Evolutionary conservation across 257 asterid species (phyloP), one percentile per base, ranked within the genome.

Genomic region (Nicotiana otophora): DNA sequence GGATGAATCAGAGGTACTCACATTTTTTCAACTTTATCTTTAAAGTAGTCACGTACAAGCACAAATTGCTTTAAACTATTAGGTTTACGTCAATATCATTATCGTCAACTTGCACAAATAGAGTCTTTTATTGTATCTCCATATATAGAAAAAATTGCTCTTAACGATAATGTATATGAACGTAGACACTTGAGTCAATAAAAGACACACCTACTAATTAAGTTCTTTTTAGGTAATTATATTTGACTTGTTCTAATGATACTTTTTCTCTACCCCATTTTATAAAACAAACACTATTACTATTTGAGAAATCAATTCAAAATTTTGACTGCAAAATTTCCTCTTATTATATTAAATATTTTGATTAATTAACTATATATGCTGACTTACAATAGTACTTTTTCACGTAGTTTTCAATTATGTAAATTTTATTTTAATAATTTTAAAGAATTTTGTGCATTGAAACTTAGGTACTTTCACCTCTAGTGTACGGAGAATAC

Each of bases 1-100:
- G 5, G 87, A 95, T 77, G 67, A 55, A 87, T 88, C 92, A 1
- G 39, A 86, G 98, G 98, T 95, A 87, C 8, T n/a, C 28, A 48
- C 26, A 51, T 48, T 72, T 70, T 23, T 72, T 15, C 28, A 26
- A 23, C 7, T 46, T 26, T 48, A 48, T 23, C 26, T 72, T 12
- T 72, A 11, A 42, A 20, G 14, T 48, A 46, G 36, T 46, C 61
- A 19, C 2, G 20, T 72, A 65, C 72, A 20, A 23, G 7, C 15
- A 12, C 26, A 23, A 36, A 64, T 48, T 7, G 2, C 61, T 12
- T 2, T 8, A 11, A 0, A 36, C 1, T 64, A 17, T 11, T 36
- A 0, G 26, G 26, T 53, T 26, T 55, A 83, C 8, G 74, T 36
- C 72, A 67, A 42, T 53, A 10, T 82, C 77, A 7, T 23, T 23